These are phyloP conservation scores for Colletotrichum tropicale DNA, from an alignment of 2,329 filamentous ascomycete genomes.

Conservation along the genomic window DNA sequence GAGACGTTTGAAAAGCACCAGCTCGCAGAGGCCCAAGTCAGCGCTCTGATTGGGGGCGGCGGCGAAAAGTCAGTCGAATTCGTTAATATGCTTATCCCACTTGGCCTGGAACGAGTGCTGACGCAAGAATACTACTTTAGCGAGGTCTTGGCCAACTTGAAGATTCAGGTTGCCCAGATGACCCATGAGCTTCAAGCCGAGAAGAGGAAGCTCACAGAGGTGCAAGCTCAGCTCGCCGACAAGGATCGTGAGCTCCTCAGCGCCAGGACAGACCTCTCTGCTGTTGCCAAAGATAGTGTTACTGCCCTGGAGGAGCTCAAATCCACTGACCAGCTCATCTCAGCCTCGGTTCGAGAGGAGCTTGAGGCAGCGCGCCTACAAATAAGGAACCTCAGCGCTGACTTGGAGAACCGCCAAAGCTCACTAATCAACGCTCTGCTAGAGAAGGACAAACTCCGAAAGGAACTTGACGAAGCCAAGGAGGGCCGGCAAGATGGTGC, in stretches of 20 bases:
- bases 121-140: slow-evolving; percentile 54
- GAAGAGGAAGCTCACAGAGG: slow-evolving; percentile 31
- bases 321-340: slow-evolving; percentile 62
- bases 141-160: slow-evolving; percentile 55
- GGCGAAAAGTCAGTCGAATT: slow-evolving; percentile 57
- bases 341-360: slow-evolving; percentile 62
- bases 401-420: slow-evolving; percentile 61
- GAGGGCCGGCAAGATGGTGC: slow-evolving; percentile 39
- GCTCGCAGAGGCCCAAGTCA: slow-evolving; percentile 62
- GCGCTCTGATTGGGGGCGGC: slow-evolving; percentile 53
- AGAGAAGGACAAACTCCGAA: slow-evolving; percentile 64
- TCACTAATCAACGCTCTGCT: slow-evolving; percentile 65
- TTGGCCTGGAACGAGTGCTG: slow-evolving; percentile 38
- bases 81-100: slow-evolving; percentile 22
- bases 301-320: slow-evolving; percentile 64
- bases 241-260: slow-evolving; percentile 60
- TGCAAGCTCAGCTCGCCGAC: slow-evolving; percentile 56
- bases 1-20: slow-evolving; percentile 63
- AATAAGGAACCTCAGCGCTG: slow-evolving; percentile 50
- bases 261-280: slow-evolving; percentile 57
- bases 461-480: slow-evolving; percentile 53
- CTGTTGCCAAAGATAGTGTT: slow-evolving; percentile 57
- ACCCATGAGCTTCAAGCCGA: slow-evolving; percentile 45
- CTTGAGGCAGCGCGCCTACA: slow-evolving; percentile 60
- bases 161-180: slow-evolving; percentile 51